Evolutionary conservation across 169 alveolate species (phyloP).

Genomic region (Neospora caninum): DNA sequence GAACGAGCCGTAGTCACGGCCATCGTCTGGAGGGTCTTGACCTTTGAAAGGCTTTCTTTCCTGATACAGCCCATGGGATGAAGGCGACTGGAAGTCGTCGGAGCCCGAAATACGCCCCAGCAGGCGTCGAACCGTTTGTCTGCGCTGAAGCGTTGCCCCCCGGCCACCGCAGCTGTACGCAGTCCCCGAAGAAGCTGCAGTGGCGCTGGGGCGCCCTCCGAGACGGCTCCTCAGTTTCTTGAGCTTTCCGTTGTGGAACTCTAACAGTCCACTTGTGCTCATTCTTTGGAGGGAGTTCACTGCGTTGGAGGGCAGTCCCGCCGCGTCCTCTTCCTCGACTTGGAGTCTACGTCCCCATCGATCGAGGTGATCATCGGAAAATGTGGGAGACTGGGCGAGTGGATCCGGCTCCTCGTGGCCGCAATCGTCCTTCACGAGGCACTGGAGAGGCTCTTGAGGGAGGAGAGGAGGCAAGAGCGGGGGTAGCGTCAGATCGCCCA

Average conservation of each 20-base stretch:
- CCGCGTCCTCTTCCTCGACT: not conserved
- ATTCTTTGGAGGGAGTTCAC: not conserved
- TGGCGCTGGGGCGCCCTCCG: too few relatives aligned
- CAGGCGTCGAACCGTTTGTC: too few relatives aligned
- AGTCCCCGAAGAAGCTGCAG: too few relatives aligned
- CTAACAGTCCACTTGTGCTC: conserved; percentile 16
- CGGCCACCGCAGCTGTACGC: too few relatives aligned
- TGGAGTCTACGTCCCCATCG: not conserved
- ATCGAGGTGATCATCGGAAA: not conserved
- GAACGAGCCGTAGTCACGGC: too few relatives aligned
- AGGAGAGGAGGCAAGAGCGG: conserved; percentile 31
- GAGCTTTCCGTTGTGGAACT: not conserved
- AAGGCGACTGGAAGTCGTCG: too few relatives aligned
- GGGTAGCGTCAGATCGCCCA: not conserved
- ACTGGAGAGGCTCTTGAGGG: conserved; percentile 3
- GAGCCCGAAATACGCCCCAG: too few relatives aligned
- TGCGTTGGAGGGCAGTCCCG: not conserved
- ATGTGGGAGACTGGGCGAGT: not conserved
- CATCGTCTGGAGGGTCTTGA: too few relatives aligned
- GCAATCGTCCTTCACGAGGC: not conserved
- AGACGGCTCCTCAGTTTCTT: not conserved
- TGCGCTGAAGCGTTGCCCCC: too few relatives aligned
- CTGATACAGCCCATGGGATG: too few relatives aligned
- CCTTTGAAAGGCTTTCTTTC: too few relatives aligned
- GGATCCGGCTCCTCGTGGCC: not conserved